Percentiles rank a stretch among this genome's conserved stretches.
Evolutionary conservation across 768 basidiomycete species (phyloP).

Genomic region (Lactarius psammicola): DNA sequence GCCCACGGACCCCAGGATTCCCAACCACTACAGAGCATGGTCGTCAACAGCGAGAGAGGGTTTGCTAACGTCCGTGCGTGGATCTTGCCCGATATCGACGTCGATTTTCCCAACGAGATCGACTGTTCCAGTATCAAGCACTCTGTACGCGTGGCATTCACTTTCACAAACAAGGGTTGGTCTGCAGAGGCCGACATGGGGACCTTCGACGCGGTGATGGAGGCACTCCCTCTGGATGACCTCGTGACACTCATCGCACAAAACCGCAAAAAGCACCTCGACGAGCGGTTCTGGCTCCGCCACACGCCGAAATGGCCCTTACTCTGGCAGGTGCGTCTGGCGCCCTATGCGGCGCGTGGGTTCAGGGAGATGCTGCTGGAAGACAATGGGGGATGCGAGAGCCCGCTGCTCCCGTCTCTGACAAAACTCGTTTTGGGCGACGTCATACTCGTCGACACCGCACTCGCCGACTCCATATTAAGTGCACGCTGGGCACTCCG

Average conservation of each 20-base stretch:
- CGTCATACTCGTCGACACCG: too few relatives aligned
- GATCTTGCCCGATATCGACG: background rate
- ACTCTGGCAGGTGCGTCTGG: background rate
- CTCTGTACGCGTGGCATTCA: background rate
- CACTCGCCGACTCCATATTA: background rate
- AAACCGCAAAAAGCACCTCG: too few relatives aligned
- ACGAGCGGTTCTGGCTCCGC: background rate
- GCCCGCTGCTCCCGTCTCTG: background rate
- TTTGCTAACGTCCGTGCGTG: background rate
- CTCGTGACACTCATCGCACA: background rate
- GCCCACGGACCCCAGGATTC: constrained; percentile 6
- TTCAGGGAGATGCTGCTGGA: background rate
- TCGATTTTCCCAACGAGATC: accelerated
- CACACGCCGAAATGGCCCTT: background rate
- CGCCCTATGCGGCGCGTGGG: background rate
- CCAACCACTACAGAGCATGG: constrained; percentile 7
- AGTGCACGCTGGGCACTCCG: background rate
- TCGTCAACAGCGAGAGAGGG: background rate
- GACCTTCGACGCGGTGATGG: background rate
- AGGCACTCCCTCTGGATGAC: background rate
- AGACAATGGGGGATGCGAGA: background rate
- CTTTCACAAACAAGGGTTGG: background rate
- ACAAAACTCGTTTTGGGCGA: background rate
- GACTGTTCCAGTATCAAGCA: too few relatives aligned
- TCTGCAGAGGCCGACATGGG: accelerated